These are phyloP conservation scores for Barnettozyma sp. DNA, from an alignment of 805 yeast species.

Conservation along the genomic window DNA sequence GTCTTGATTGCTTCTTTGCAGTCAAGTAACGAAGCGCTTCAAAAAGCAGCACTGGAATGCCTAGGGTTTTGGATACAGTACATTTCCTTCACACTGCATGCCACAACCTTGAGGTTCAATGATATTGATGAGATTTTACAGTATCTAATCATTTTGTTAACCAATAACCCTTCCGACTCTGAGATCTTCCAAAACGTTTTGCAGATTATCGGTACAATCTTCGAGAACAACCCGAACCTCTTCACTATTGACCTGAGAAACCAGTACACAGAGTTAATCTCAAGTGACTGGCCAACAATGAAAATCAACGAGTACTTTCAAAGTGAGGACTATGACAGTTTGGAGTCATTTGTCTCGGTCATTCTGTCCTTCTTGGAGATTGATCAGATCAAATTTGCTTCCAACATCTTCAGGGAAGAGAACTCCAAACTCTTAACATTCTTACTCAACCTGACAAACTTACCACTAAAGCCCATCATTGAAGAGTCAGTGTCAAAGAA, in stretches of 20 bases:
- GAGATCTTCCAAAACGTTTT: constrained; percentile 12
- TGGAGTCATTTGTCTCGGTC: constrained; percentile 38
- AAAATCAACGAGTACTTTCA: constrained; percentile 32
- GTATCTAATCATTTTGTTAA: constrained; percentile 12
- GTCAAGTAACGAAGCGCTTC: constrained; percentile 8
- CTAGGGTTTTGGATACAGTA: constrained; percentile 33
- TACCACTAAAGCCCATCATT: constrained; percentile 48
- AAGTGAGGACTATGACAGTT: constrained; percentile 30
- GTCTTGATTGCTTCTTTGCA: constrained; percentile 14
- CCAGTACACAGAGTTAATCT: constrained; percentile 27
- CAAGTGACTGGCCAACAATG: constrained; percentile 38
- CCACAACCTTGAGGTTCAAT: constrained; percentile 18
- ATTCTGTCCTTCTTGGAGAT: constrained; percentile 40
- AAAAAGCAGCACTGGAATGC: constrained; percentile 25
- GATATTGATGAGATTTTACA: constrained; percentile 19
- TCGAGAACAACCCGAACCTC: constrained; percentile 25
- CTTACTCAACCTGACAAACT: constrained; percentile 46
- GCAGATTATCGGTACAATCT: constrained; percentile 16
- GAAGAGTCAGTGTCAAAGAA: constrained; percentile 53
- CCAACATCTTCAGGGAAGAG: constrained; percentile 30
- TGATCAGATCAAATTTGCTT: constrained; percentile 38
- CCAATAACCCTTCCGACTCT: constrained; percentile 8
- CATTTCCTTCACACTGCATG: constrained; percentile 30
- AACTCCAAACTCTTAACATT: constrained; percentile 39
- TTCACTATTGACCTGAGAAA: constrained; percentile 19